A percentile compares a stretch with the other conserved stretches of the same genome.
Conservation (phyloP, 2,329 filamentous ascomycete genomes). For the Xenoacremonium recifei region DNA sequence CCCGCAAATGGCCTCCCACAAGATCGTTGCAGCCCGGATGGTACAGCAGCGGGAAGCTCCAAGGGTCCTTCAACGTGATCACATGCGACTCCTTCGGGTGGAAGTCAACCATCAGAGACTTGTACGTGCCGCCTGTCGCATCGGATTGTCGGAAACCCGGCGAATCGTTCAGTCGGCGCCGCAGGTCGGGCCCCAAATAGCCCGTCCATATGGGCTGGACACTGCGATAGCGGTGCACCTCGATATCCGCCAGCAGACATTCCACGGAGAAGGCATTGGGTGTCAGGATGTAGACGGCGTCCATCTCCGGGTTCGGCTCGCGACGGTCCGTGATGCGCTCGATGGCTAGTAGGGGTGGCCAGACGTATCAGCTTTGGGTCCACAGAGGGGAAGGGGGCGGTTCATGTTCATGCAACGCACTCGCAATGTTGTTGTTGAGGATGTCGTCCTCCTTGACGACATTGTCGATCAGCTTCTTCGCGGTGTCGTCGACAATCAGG, state of each 20-base stretch:
- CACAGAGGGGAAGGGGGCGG: conserved; percentile 7
- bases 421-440: conserved; percentile 93
- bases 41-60: conserved; percentile 91
- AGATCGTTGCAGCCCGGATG: conserved; percentile 87
- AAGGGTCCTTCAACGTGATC: conserved; percentile 89
- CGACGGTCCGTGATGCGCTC: conserved; percentile 89
- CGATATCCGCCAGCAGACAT: conserved; percentile 89
- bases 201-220: conserved; percentile 83
- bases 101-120: conserved; percentile 83
- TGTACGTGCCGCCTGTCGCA: conserved; percentile 74
- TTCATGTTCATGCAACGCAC: no score
- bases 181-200: conserved; percentile 67
- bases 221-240: conserved; percentile 76
- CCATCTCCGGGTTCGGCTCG: conserved; percentile 82
- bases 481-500: conserved; percentile 80
- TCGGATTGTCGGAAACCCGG: conserved; percentile 70
- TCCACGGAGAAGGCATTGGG: conserved; percentile 87
- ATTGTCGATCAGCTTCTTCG: conserved; percentile 85
- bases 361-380: conserved; percentile 6
- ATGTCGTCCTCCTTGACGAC: conserved; percentile 94
- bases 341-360: conserved; percentile 63
- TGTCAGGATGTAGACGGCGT: conserved; percentile 89
- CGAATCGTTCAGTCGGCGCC: conserved; percentile 72
- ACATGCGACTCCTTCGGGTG: conserved; percentile 89
- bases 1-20: conserved; percentile 79